Base-by-base conservation (phyloP, 2,329 filamentous ascomycete genomes). In the Cordyceps javanica region DNA sequence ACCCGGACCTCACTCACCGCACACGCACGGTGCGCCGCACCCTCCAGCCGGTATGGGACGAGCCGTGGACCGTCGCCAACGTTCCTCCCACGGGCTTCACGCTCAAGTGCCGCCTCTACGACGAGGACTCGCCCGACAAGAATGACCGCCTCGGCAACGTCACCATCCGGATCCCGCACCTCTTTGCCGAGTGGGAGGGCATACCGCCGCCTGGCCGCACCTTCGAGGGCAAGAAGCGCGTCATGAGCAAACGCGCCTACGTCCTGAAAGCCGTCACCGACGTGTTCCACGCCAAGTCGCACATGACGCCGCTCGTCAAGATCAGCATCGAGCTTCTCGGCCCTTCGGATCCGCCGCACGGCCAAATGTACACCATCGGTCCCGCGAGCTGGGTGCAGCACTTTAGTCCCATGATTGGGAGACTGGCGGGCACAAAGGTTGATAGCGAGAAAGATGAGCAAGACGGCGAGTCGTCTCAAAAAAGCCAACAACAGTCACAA, bases 141-240 rank as follows among this genome's bases (percentile, higher is more conserved):
- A 89, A 97, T 68, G 93, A 97, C 72, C 82, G 90, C 26, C 79
- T 97, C 21, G 93, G 93, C 11, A 95, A 94, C 67, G 90, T 90
- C 3, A 91, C 91, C 48, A 76, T 96, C 55, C 73, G 81, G 19
- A 83, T 89, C 0, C 73, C 78, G 11, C 68, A 73, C 2, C 68
- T 96, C 7, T 76, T 76, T 49, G 83, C 88, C 42, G 70, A 79
- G 39, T 95, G 90, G 90, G 65, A 74, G 9, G 89, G 89, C 0
- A 81, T 92, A 52, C 79, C 80, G 4, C 78, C 87, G 3, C 74
- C 75, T 0, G 76, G 74, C 3, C 76, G 84, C 60, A 73, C 76
- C 14, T 94, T 85, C 68, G 80, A 85, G 55, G 83, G 94, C 58
- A 91, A 89, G 77, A 96, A 94, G 75, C 85, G 89, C 52, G 83